A percentile compares a stretch with the other conserved stretches of the same genome.
These are phyloP conservation scores for Beta macrorhiza DNA, from an alignment of 179 eudicot genomes.

Conservation along the genomic window DNA sequence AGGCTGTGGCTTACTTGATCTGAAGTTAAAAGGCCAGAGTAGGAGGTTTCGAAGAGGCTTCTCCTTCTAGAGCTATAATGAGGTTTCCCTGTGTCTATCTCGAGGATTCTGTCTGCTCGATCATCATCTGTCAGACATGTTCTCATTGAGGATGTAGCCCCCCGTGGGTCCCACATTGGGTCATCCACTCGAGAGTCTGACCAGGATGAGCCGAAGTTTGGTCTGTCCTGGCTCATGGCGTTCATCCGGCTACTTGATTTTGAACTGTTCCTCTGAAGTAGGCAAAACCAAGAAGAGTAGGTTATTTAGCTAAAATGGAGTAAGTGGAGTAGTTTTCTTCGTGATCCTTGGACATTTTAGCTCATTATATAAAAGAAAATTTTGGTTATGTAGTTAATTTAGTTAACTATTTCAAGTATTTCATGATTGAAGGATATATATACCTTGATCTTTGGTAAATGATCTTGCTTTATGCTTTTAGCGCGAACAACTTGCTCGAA, in stretches of 20 bases:
- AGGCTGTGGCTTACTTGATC: conserved; percentile 61
- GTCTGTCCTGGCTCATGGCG: conserved; percentile 21
- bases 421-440: neutral
- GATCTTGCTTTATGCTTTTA: conserved; percentile 41
- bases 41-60: conserved; percentile 46
- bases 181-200: conserved; percentile 36
- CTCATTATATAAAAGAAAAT: neutral
- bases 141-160: conserved; percentile 23
- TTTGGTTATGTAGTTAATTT: neutral
- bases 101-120: conserved; percentile 52
- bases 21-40: conserved; percentile 28
- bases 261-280: conserved; percentile 51
- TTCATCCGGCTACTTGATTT: conserved; percentile 34
- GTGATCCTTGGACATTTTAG: neutral
- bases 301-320: neutral
- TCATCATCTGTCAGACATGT: conserved; percentile 39
- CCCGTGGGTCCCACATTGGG: conserved; percentile 27
- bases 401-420: neutral
- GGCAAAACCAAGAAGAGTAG: neutral
- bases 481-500: conserved; percentile 49
- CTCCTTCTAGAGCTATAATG: conserved; percentile 39
- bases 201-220: conserved; percentile 33
- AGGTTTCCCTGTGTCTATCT: conserved; percentile 47
- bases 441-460: conserved; percentile 53
- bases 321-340: too few relatives aligned